Evolutionary conservation across 345 rosid genomes (phyloP), one percentile per base, ranked within the genome.

Genomic region (Camelina laxa): DNA sequence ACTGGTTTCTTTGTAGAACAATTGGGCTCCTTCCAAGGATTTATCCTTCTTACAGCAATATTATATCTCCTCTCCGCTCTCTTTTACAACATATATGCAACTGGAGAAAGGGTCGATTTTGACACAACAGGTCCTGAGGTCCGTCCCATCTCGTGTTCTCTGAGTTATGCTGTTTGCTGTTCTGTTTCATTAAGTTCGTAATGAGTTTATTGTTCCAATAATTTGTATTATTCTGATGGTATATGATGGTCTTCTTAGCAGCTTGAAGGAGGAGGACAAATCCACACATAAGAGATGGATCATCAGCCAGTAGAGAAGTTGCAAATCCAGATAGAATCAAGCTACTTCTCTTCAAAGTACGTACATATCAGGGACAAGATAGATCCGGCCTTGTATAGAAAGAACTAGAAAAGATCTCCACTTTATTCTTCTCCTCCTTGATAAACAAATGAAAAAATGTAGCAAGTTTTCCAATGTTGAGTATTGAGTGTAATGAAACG

Each of bases 1-100:
- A 84, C 92, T 78, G 97, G 97, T 73, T 95, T 85, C 84, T 95
- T 91, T 76, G 97, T 90, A 20, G 97, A 95, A 67, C 69, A 85
- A 47, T 83, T 89, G 38, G 97, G 99, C 49, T 95, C 99, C 12
- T 95, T 95, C 84, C 88, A 73, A 82, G 99, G 97, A 82, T 91
- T 95, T 77, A 83, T 95, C 80, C 49, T 88, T 74, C 89, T 95
- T 15, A 91, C 99, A 0, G 83, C 97, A 2, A 48, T 80, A 31
- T 63, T 95, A 41, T 95, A 95, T 76, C 50, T 90, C 61, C 83
- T 90, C 12, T 79, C 97, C 62, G 93, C 96, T 22, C 63, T 91
- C 69, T 91, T 95, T 83, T 91, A 86, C 84, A 85, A 67, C 65
- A 44, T 79, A 70, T 95, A 80, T 79, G 88, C 99, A 65, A 84